phyloP scores from a whole-genome alignment of 2,329 filamentous ascomycete species.

The Ophiostoma himal-ulmi region DNA sequence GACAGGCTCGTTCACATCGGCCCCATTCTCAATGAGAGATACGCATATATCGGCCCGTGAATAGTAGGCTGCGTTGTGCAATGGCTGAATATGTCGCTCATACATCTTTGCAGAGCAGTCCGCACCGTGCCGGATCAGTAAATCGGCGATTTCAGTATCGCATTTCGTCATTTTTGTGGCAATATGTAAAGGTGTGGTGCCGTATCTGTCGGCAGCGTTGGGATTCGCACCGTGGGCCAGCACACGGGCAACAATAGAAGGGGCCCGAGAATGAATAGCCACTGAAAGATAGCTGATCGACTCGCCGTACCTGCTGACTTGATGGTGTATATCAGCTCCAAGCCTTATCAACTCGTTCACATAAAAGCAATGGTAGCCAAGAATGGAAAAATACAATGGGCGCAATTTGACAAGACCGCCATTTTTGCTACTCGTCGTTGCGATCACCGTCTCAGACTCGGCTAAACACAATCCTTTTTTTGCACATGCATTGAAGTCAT shows the following conservation, averaged over 20 bases:
- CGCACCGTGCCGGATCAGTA: neutral
- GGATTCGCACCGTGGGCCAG: neutral
- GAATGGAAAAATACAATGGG: neutral
- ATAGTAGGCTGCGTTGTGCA: neutral
- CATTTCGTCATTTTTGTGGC: neutral
- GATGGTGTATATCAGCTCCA: neutral
- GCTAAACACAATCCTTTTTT: neutral
- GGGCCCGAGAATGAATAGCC: neutral
- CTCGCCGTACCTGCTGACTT: neutral
- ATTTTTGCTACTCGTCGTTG: neutral
- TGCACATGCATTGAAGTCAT: neutral
- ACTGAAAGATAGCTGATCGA: neutral
- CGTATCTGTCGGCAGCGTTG: neutral
- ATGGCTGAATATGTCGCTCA: neutral
- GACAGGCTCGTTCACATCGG: neutral
- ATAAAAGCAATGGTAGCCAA: neutral
- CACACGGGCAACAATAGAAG: neutral
- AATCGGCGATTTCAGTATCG: neutral
- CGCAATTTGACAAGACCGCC: neutral
- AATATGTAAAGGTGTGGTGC: neutral
- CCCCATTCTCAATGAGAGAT: neutral
- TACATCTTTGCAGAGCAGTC: neutral
- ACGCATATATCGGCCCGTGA: neutral
- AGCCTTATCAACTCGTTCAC: neutral
- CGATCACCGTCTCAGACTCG: neutral